Evolutionary conservation across 2,329 filamentous ascomycete species (phyloP), one percentile per base, ranked within the genome.

Genomic region (Penicillium sp.): DNA sequence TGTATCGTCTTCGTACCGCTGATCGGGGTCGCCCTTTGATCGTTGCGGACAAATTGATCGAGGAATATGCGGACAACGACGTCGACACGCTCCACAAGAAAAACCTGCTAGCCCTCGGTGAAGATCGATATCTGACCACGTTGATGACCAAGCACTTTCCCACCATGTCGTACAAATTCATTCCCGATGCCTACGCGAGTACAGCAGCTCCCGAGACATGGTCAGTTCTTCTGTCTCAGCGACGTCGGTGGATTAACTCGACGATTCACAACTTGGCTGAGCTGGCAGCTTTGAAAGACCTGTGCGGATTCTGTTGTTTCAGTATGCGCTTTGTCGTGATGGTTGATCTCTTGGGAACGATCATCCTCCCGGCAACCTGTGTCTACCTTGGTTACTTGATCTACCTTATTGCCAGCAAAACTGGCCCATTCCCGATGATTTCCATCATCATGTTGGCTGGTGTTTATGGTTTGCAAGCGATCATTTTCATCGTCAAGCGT

Each of bases 141-240:
- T 83, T 99, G 62, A 98, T 99, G 95, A 97, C 92, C 64, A 98
- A 97, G 81, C 88, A 98, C 80, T 98, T 98, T 85, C 94, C 95
- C 2, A 83, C 83, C 68, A 97, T 97, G 93, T 90, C 91, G 0
- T 98, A 92, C 85, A 99, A 98, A 79, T 99, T 98, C 76, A 86
- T 97, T 56, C 88, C 93, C 0, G 92, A 97, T 78, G 95, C 95
- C 7, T 95, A 93, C 77, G 96, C 93, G 69, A 90, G 91, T 72
- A 99, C 95, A 1, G 94, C 94, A 48, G 95, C 95, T 0, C 95
- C 95, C 2, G 93, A 98, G 72, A 91, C 90, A 26, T 99, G 93
- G 92, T 91, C 89, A 73, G 92, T 99, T 70, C 81, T 99, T 70
- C 84, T 99, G 35, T 99, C 95, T n/a, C 95, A 99, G 77, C 90